Conservation (phyloP, 805 yeast species). For the Spathaspora passalidarum region DNA sequence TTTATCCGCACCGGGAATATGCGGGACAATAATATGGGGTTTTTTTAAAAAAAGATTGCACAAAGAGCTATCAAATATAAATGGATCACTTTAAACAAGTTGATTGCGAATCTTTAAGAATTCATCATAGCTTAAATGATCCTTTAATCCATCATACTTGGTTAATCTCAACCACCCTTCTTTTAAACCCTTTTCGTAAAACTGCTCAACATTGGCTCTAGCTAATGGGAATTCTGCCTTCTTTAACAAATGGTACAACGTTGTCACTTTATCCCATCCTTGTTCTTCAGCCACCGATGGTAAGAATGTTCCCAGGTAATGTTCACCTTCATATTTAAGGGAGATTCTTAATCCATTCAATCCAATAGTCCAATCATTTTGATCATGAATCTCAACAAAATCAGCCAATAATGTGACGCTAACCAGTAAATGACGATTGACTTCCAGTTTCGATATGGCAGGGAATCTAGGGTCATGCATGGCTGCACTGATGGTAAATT, state of each 20-base stretch:
- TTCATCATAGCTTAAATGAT: constrained; percentile 22
- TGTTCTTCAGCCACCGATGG: constrained; percentile 92
- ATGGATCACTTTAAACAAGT: background rate
- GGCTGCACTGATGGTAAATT: constrained; percentile 63
- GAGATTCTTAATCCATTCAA: constrained; percentile 71
- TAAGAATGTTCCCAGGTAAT: constrained; percentile 73
- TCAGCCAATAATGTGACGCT: constrained; percentile 65
- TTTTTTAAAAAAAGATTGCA: too few species aligned
- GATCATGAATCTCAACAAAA: constrained; percentile 50
- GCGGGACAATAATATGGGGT: too few species aligned
- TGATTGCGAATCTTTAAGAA: constrained; percentile 15
- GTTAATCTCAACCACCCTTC: constrained; percentile 33
- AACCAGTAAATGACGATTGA: constrained; percentile 47
- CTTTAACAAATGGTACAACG: constrained; percentile 63
- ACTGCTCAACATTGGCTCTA: constrained; percentile 16
- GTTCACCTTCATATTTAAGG: constrained; percentile 39
- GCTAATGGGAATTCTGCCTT: constrained; percentile 58
- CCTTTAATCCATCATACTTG: constrained; percentile 36
- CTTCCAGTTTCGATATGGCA: constrained; percentile 57
- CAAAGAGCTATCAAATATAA: background rate
- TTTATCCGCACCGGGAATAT: background rate
- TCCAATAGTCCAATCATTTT: constrained; percentile 79
- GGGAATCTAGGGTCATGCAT: constrained; percentile 74
- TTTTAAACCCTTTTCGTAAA: constrained; percentile 25
- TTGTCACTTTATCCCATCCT: constrained; percentile 71